Percentiles rank a stretch among this genome's conserved stretches.
Conservation (phyloP, 306 rosid genomes). For the Spatholobus suberectus region DNA sequence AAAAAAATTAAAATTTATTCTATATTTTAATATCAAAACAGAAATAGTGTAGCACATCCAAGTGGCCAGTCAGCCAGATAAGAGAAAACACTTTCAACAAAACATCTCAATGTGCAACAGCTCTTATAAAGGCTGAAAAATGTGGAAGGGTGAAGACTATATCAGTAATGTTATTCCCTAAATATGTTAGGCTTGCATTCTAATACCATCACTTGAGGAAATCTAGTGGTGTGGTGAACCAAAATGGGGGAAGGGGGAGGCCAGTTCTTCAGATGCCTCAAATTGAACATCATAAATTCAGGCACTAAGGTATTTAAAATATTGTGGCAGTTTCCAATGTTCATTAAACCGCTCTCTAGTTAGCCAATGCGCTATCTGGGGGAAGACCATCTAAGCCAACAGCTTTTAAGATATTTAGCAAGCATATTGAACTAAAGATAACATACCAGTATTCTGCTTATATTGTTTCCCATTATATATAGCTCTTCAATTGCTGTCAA, state of each 20-base stretch:
- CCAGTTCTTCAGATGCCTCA: conserved; percentile 7
- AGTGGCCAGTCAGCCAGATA: conserved; percentile 24
- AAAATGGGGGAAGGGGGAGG: background rate
- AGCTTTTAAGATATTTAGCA: conserved; percentile 5
- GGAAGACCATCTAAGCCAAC: conserved; percentile 21
- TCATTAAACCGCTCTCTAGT: conserved; percentile 11
- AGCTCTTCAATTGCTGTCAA: conserved; percentile 84
- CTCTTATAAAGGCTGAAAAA: conserved; percentile 1
- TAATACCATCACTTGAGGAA: conserved; percentile 12
- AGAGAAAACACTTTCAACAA: conserved; percentile 21
- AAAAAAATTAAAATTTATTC: conserved; percentile 3
- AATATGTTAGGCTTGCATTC: conserved; percentile 19
- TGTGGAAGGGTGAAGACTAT: background rate
- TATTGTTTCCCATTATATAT: conserved; percentile 83
- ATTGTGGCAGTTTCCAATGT: background rate
- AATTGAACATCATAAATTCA: conserved; percentile 20
- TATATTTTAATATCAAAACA: conserved; percentile 26
- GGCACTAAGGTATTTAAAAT: background rate
- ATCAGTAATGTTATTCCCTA: conserved; percentile 31
- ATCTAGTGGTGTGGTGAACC: background rate
- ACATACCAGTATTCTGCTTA: conserved; percentile 71
- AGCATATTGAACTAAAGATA: conserved; percentile 36
- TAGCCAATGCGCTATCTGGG: conserved; percentile 10
- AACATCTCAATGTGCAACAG: conserved; percentile 26
- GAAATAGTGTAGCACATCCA: conserved; percentile 20